Conservation (phyloP, 805 yeast genomes). For the Peterozyma xylosa region DNA sequence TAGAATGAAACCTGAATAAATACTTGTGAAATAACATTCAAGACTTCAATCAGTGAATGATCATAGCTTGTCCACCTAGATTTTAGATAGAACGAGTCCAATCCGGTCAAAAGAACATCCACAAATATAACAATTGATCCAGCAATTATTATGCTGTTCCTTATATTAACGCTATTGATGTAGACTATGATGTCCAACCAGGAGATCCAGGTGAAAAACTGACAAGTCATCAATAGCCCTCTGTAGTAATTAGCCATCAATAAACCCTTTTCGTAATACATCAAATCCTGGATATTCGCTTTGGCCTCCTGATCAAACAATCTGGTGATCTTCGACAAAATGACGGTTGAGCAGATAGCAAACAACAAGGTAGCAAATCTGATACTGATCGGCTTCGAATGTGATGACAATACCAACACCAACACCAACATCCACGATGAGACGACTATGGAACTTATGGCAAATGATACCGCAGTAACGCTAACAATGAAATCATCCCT, state of each 20-base stretch:
- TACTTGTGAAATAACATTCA: slow-evolving; percentile 3
- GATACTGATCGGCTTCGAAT: slow-evolving; percentile 50
- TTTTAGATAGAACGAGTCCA: slow-evolving; percentile 11
- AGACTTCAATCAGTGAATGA: neutral
- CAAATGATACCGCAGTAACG: slow-evolving; percentile 38
- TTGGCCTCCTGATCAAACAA: slow-evolving; percentile 43
- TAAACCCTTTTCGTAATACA: slow-evolving; percentile 28
- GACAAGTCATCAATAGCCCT: slow-evolving; percentile 31
- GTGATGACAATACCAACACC: slow-evolving; percentile 45
- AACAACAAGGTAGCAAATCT: slow-evolving; percentile 50
- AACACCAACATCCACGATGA: slow-evolving; percentile 67
- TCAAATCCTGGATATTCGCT: slow-evolving; percentile 45
- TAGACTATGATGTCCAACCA: slow-evolving; percentile 45
- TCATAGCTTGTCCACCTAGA: neutral
- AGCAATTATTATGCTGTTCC: slow-evolving; percentile 18
- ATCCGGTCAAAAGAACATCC: slow-evolving; percentile 17
- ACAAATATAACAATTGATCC: slow-evolving; percentile 25
- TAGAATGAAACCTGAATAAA: slow-evolving; percentile 4
- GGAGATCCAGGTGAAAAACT: slow-evolving; percentile 40
- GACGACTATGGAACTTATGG: slow-evolving; percentile 46
- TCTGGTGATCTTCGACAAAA: slow-evolving; percentile 36
- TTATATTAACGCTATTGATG: slow-evolving; percentile 23
- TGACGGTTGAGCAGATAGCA: slow-evolving; percentile 46
- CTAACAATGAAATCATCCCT: slow-evolving; percentile 28
- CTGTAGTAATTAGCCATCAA: slow-evolving; percentile 28